phyloP scores from a whole-genome alignment of 768 basidiomycete species.

The Calocybe gangraenosa region DNA sequence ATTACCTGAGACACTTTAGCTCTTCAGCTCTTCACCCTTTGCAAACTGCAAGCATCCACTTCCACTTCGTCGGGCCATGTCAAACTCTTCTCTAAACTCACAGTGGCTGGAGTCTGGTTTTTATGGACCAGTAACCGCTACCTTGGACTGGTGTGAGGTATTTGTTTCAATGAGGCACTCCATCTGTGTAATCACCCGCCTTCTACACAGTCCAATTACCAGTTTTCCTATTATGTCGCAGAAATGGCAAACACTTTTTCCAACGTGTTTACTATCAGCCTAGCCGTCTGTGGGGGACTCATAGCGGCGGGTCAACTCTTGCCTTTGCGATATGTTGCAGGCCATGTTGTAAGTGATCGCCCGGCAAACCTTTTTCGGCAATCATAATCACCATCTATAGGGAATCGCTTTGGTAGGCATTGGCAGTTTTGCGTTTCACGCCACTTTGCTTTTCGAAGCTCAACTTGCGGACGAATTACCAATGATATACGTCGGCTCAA shows the following conservation, averaged over 20 bases:
- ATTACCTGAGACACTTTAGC: no score
- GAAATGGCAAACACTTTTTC: constrained; percentile 75
- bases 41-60: constrained; percentile 2
- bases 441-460: constrained; percentile 68
- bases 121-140: constrained; percentile 66
- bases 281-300: constrained; percentile 49
- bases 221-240: constrained; percentile 73
- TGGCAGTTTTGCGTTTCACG: constrained; percentile 78
- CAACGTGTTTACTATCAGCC: constrained; percentile 55
- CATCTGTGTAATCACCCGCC: background rate
- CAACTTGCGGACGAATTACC: constrained; percentile 82
- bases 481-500: constrained; percentile 71
- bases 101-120: constrained; percentile 36
- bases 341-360: constrained; percentile 34
- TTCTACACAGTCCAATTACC: constrained; percentile 59
- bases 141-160: constrained; percentile 75
- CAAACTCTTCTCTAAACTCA: constrained; percentile 31
- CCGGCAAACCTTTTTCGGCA: background rate
- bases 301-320: constrained; percentile 28
- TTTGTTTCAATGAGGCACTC: constrained; percentile 4
- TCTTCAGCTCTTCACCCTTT: background rate
- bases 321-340: constrained; percentile 38
- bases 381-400: constrained; percentile 30
- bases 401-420: constrained; percentile 68
- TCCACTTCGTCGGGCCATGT: constrained; percentile 15